Percentiles rank a stretch among this genome's conserved stretches.
Evolutionary conservation across 164 flowering plant genomes (phyloP).

Genomic region (Berberis vulgaris): DNA sequence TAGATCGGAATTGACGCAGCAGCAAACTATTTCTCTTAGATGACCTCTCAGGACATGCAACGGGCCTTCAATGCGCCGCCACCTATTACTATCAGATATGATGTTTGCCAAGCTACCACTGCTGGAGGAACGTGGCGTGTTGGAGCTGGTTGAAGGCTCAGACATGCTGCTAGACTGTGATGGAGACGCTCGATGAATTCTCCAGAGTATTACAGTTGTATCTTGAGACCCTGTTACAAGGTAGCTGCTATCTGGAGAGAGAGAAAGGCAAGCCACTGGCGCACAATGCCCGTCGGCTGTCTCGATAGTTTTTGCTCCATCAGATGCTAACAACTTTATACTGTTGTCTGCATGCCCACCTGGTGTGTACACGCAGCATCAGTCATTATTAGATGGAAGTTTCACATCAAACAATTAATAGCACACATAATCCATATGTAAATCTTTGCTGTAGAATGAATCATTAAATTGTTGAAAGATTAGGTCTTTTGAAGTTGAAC

Average conservation of each 20-base stretch:
- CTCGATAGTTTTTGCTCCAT: slow-evolving; percentile 93
- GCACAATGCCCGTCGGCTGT: slow-evolving; percentile 86
- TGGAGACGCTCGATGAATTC: slow-evolving; percentile 42
- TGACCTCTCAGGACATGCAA: slow-evolving; percentile 88
- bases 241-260: slow-evolving; percentile 71
- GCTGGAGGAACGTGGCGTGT: slow-evolving; percentile 39
- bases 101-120: slow-evolving; percentile 28
- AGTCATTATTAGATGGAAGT: too few species aligned
- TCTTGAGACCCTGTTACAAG: slow-evolving; percentile 95
- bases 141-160: slow-evolving; percentile 38
- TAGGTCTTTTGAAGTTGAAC: too few species aligned
- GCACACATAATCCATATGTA: too few species aligned
- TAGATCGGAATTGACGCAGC: slow-evolving; percentile 79
- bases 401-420: too few species aligned
- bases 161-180: slow-evolving; percentile 37
- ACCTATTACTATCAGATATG: slow-evolving; percentile 45
- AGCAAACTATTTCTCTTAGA: slow-evolving; percentile 57
- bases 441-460: too few species aligned
- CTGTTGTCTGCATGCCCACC: slow-evolving; percentile 97
- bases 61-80: slow-evolving; percentile 81
- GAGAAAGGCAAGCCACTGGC: slow-evolving; percentile 85
- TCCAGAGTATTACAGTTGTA: slow-evolving; percentile 83
- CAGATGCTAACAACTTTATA: slow-evolving; percentile 70
- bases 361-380: slow-evolving; percentile 11
- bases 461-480: too few species aligned